These are phyloP conservation scores for Phytophthora syringae DNA, from an alignment of 352 stramenopile genomes.

Conservation along the genomic window DNA sequence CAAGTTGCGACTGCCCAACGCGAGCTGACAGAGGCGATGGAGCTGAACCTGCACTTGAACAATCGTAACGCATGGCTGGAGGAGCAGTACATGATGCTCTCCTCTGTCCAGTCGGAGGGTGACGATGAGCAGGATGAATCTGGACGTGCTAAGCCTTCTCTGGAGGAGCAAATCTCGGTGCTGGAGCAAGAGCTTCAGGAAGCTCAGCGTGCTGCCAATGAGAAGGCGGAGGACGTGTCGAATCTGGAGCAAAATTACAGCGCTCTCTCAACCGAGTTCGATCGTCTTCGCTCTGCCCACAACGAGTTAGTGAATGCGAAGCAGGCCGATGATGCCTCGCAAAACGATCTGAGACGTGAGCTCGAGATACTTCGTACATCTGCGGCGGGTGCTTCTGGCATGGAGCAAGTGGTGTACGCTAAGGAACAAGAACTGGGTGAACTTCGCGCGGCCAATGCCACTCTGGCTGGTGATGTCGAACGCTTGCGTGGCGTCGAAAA, in stretches of 20 bases:
- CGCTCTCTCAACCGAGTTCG: conserved; percentile 49
- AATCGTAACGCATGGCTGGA: conserved; percentile 83
- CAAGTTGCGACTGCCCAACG: conserved; percentile 74
- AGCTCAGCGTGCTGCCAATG: conserved; percentile 35
- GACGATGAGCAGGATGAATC: conserved; percentile 44
- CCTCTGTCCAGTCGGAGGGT: conserved; percentile 37
- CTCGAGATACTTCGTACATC: conserved; percentile 36
- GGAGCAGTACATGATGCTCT: conserved; percentile 66
- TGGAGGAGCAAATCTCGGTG: conserved; percentile 36
- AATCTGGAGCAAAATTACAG: conserved; percentile 50
- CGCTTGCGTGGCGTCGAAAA: conserved; percentile 39
- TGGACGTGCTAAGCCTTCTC: conserved; percentile 22
- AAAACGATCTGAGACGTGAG: conserved; percentile 36
- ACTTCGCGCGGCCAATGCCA: conserved; percentile 30
- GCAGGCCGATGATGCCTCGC: conserved; percentile 25
- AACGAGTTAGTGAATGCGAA: conserved; percentile 37
- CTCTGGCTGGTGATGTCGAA: conserved; percentile 28
- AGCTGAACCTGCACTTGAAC: conserved; percentile 81
- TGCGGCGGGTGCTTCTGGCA: conserved; percentile 17
- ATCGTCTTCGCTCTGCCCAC: conserved; percentile 40
- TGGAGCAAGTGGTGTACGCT: conserved; percentile 32
- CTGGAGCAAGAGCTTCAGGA: conserved; percentile 55
- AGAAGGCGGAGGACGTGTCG: conserved; percentile 39
- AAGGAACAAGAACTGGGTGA: conserved; percentile 43
- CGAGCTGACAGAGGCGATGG: conserved; percentile 85